Evolutionary conservation across 768 basidiomycete genomes (phyloP), one percentile per base, ranked within the genome.

Genomic region (Tricholoma flavovirens): DNA sequence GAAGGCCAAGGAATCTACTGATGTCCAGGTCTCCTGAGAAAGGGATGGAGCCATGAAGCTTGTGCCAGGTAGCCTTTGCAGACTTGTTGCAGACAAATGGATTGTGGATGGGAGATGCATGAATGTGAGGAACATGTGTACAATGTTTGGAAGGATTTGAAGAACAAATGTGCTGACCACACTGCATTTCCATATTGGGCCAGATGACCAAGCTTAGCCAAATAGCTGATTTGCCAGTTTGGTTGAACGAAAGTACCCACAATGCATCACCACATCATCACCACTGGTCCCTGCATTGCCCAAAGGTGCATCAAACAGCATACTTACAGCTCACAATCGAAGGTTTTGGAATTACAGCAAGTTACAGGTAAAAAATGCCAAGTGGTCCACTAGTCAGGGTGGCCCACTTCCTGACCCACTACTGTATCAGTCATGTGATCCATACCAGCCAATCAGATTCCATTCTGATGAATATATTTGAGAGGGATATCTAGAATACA

Each of bases 191-290:
- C 26, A 32, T 14, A 50, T n/a, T n/a, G n/a, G n/a, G n/a, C n/a
- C n/a, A n/a, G n/a, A n/a, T 50, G 14, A 32, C 49, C 29, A 50
- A 32, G 49, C 49, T 50, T 50, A 50, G 49, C 49, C 26, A 50
- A 50, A 50, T 50, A 50, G 49, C 49, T 9, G 17, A 32, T 50
- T 50, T 50, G 49, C 49, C 12, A 19, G 49, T 50, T 50, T 19
- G 15, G 49, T 15, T 2, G 30, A 50, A 32, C 29, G 32, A 50
- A 50, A 32, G 30, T 50, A 19, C 30, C 49, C 29, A 50, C 49
- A 11, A 50, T 15, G 12, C 49, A 50, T 50, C 49, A 50, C 29
- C 14, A 50, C 48, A 32, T 49, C 48, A 49, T 49, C 9, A 15
- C 48, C 22, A 15, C 48, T 26, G 48, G 48, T 24, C 24, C 22